Base-by-base conservation (phyloP, 371 early-diverging fungal species). In the Globomyces sp. region DNA sequence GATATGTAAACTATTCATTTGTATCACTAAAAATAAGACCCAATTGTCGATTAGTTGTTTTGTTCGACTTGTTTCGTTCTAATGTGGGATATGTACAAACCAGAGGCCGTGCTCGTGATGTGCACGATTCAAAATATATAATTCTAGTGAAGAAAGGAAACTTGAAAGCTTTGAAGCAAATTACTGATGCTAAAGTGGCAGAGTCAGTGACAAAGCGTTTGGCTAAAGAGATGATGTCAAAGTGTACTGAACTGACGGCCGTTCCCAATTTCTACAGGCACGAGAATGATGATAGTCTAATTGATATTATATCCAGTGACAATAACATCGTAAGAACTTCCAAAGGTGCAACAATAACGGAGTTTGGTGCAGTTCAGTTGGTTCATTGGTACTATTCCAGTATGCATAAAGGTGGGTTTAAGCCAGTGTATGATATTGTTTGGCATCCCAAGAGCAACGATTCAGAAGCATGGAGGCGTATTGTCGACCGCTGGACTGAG, bases 31-130 rank as follows among this genome's bases (percentile, higher is more conserved):
- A 37, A 4, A 39, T 9, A 43, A 78, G 78, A 4, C 79, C 79
- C 11, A 69, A 74, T 3, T 79, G 79, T 58, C 52, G 65, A n/a
- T 62, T 77, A 41, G 68, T 79, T 24, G 44, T 79, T 4, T 66
- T 76, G 3, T 96, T 95, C 74, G 94, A 95, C 55, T 85, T 91
- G 43, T 88, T 88, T 57, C 71, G 83, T 4, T 90, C 89, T 0
- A 78, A 88, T 4, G 90, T 89, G 36, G 87, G 89, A 45, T 91
- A 93, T 72, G 92, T 96, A 5, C 96, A 96, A 72, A 92, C 95
- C 2, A 85, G 95, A 34, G 97, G 96, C 2, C 83, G 96, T 37
- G 96, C 95, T 0, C 85, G 95, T 13, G 93, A 94, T 24, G 76
- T 94, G 10, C 89, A 67, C 5, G 80, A 86, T 10, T 93, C 95